Evolutionary conservation across 768 basidiomycete species (phyloP), one percentile per base, ranked within the genome.

Genomic region (Phylloporus arenicola): DNA sequence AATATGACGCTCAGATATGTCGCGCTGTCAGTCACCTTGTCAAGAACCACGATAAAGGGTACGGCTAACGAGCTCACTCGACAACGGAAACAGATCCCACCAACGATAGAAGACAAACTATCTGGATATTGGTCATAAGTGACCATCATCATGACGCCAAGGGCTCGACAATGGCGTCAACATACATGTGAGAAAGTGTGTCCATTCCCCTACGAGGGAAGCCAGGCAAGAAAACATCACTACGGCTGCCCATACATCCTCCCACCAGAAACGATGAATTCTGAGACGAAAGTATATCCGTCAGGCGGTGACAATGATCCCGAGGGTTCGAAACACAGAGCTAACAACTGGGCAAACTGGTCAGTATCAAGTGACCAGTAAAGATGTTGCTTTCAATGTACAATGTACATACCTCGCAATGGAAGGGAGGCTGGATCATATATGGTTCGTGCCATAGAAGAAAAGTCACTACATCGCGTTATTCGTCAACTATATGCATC

Each of bases 321-420:
- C 40, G 40, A 25, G 40, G 24, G 12, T 1, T 4, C 22, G 13
- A 16, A 41, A 25, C 40, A 16, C 24, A n/a, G 40, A 24, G 14
- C 24, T 16, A 20, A 25, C 14, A 16, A 16, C 40, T 41, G 6
- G 24, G 9, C 1, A 22, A 41, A 41, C 6, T 6, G 9, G 27
- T 6, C 3, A 29, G 9, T 29, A 29, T 24, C 22, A 24, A 24
- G 22, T 24, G 22, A 5, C n/a, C n/a, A n/a, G n/a, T n/a, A n/a
- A n/a, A n/a, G n/a, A n/a, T n/a, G n/a, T n/a, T n/a, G n/a, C 31
- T 31, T 45, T 56, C 60, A 57, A 5, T 59, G 52, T 39, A 59
- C 14, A n/a, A 2, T 47, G 22, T 14, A 61, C 22, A 24, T 24
- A 24, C 3, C 22, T 24, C 22, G 22, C 22, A 24, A 24, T 24